phyloP scores from a whole-genome alignment of 2,329 filamentous ascomycete genomes.

The Amauroascus niger region DNA sequence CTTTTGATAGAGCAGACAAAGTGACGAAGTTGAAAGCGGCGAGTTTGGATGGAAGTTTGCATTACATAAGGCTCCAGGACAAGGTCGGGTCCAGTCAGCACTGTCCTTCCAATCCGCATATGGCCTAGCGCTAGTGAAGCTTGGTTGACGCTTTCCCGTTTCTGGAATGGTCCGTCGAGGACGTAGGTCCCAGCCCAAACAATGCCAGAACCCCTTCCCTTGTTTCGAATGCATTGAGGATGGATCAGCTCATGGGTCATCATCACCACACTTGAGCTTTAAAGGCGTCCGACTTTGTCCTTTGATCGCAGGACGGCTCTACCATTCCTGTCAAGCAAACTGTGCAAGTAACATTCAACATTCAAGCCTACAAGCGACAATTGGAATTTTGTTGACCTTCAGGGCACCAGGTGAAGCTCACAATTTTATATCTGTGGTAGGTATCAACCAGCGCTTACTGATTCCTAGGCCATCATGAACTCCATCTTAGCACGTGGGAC shows the following conservation, averaged over 20 bases:
- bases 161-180: background rate
- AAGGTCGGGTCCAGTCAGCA: background rate
- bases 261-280: background rate
- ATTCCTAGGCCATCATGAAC: background rate
- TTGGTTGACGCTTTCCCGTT: conserved; percentile 5
- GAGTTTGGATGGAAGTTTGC: background rate
- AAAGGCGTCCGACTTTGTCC: background rate
- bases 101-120: too few relatives aligned
- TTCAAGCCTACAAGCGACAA: background rate
- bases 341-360: too few relatives aligned
- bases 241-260: background rate
- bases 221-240: background rate
- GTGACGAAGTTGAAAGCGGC: background rate
- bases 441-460: background rate
- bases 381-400: background rate
- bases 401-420: background rate
- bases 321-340: background rate
- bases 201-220: conserved; percentile 5
- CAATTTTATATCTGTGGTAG: background rate
- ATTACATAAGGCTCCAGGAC: conserved; percentile 1
- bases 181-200: conserved; percentile 4
- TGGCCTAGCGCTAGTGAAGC: too few relatives aligned
- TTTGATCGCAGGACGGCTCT: background rate
- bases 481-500: background rate
- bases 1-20: background rate